Conservation (phyloP, 495 filamentous ascomycete species). For the Aspergillus ellipticus region DNA sequence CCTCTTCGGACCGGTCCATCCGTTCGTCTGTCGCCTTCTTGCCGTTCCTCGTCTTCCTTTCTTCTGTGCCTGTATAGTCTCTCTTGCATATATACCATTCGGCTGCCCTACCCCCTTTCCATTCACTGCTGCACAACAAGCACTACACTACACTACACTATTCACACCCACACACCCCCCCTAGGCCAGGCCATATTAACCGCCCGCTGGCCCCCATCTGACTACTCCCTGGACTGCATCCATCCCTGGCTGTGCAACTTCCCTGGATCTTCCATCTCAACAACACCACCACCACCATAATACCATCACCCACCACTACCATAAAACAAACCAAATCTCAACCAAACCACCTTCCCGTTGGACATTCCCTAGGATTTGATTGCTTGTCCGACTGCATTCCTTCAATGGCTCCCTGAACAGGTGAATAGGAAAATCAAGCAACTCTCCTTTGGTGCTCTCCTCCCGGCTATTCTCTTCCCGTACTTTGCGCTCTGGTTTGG, state of each 20-base stretch:
- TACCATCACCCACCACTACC: neutral
- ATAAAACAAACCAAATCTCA: neutral
- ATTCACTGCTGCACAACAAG: conserved; percentile 19
- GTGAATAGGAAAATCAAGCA: conserved; percentile 1
- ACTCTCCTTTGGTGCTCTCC: conserved; percentile 15
- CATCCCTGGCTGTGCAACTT: conserved; percentile 17
- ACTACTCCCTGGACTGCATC: conserved; percentile 9
- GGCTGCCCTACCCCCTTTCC: conserved; percentile 10
- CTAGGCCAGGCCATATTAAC: conserved; percentile 2
- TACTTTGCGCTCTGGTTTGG: conserved; percentile 6
- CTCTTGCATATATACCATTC: neutral
- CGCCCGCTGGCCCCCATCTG: conserved; percentile 2
- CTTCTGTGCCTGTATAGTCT: neutral
- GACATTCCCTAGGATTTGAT: conserved; percentile 16
- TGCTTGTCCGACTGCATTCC: conserved; percentile 15
- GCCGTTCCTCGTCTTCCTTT: conserved; percentile 2
- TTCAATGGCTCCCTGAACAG: conserved; percentile 24
- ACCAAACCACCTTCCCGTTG: neutral
- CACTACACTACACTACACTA: too few species aligned
- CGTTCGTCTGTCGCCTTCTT: too few species aligned
- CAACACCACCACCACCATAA: neutral
- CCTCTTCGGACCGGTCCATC: neutral
- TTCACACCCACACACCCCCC: conserved; percentile 5
- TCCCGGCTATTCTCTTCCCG: neutral
- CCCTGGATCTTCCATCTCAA: neutral